Evolutionary conservation across 805 yeast species (phyloP), one percentile per base, ranked within the genome.

Genomic region (Candida mattraensis): DNA sequence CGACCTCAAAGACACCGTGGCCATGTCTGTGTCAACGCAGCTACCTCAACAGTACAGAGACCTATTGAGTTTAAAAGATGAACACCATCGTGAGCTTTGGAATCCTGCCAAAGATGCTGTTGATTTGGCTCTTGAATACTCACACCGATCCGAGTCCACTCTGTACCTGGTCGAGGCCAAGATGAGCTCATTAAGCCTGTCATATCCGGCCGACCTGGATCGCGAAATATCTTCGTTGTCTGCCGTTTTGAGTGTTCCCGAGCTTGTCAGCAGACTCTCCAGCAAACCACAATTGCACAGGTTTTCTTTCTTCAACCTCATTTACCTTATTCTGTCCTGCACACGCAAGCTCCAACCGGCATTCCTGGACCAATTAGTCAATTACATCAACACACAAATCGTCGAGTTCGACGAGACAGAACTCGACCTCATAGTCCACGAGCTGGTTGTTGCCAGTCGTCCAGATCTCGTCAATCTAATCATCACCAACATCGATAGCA

Each of bases 11-110:
- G 56, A 47, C 24, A 40, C 48, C 1, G 28, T 54, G 4, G 43
- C 40, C 12, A 25, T 43, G 2, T 37, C 54, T 3, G 34, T 49
- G 5, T 34, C 34, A 21, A 30, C 30, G n/a, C 23, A 28, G 14
- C 21, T 35, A 5, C 50, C 43, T 3, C 9, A 31, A 3, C 35
- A 44, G 19, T 53, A 55, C 24, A 25, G 32, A n/a, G 40, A 46
- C 7, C 34, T 42, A 9, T 24, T 51, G 2, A 46, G 39, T 19
- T 18, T 47, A 7, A 54, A 52, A 26, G 49, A 50, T 24, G 37
- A 39, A 12, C 40, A 39, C 14, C 7, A 24, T 11, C 36, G 48
- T 34, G 26, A 33, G 8, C 31, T 33, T 17, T 9, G 22, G 4
- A 32, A 35, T 18, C 31, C 40, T 4, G 37, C 31, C 24, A 39